These are phyloP conservation scores for Aspergillus conjunctus DNA, from an alignment of 495 filamentous ascomycete genomes.

Conservation along the genomic window DNA sequence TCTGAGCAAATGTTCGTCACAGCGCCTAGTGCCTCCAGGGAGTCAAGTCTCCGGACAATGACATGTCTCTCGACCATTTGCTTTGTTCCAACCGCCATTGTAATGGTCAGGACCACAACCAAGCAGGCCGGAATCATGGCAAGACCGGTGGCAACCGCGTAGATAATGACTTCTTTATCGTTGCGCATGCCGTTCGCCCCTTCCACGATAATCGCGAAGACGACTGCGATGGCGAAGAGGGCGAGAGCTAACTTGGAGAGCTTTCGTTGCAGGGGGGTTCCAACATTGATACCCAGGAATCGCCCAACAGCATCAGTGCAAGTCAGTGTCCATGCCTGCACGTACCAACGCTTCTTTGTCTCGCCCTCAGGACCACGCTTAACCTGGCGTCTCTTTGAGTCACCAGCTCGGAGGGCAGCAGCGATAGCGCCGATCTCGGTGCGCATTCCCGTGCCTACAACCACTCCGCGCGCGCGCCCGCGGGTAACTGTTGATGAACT, in stretches of 20 bases:
- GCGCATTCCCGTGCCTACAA: conserved; percentile 70
- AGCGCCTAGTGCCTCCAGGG: conserved; percentile 67
- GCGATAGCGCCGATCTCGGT: conserved; percentile 76
- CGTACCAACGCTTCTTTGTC: conserved; percentile 65
- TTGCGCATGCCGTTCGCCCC: conserved; percentile 61
- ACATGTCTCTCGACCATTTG: conserved; percentile 71
- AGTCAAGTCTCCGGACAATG: conserved; percentile 66
- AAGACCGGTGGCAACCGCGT: conserved; percentile 69
- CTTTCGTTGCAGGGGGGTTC: conserved; percentile 69
- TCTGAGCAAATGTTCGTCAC: conserved; percentile 75
- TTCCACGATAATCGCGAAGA: conserved; percentile 71
- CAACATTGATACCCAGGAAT: conserved; percentile 71
- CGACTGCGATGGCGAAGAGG: conserved; percentile 67
- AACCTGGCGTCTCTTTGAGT: conserved; percentile 50
- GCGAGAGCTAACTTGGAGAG: conserved; percentile 69
- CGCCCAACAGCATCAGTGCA: conserved; percentile 64
- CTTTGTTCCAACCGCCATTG: conserved; percentile 72
- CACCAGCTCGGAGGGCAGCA: conserved; percentile 55
- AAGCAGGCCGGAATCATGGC: conserved; percentile 75
- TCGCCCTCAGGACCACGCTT: conserved; percentile 60
- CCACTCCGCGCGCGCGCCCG: conserved; percentile 67
- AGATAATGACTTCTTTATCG: conserved; percentile 66
- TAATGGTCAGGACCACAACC: conserved; percentile 75
- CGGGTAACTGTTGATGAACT: conserved; percentile 72
- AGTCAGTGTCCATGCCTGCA: conserved; percentile 69